These are phyloP conservation scores for Starmerella khaoyaiensis DNA, from an alignment of 805 yeast species.

Conservation along the genomic window DNA sequence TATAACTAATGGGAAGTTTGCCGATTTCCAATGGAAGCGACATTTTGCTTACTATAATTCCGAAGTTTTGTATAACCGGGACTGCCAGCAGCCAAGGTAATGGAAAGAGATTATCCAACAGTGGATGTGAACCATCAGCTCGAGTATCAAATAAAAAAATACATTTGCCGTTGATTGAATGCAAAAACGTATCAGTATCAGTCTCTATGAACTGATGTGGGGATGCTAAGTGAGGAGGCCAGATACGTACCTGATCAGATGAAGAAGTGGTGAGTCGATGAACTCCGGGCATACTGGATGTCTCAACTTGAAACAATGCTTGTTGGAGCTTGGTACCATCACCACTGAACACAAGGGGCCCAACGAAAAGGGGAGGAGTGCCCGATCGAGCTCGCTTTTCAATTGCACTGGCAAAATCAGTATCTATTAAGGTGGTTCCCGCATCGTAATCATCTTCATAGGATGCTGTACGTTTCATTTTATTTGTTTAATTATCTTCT, in stretches of 20 bases:
- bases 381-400: slow-evolving; percentile 16
- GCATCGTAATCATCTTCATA: slow-evolving; percentile 6
- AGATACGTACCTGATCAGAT: slow-evolving; percentile 12
- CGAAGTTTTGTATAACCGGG: slow-evolving; percentile 12
- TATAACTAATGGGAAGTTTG: slow-evolving; percentile 9
- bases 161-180: slow-evolving; percentile 13
- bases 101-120: slow-evolving; percentile 1
- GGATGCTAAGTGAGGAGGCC: slow-evolving; percentile 10
- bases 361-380: slow-evolving; percentile 12
- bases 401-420: background rate
- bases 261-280: slow-evolving; percentile 16
- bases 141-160: slow-evolving; percentile 20
- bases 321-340: slow-evolving; percentile 11
- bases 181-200: slow-evolving; percentile 10
- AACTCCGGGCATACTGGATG: slow-evolving; percentile 20
- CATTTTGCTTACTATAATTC: slow-evolving; percentile 12
- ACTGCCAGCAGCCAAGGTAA: slow-evolving; percentile 3
- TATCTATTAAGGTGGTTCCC: background rate
- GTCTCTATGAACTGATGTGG: slow-evolving; percentile 6
- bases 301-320: slow-evolving; percentile 12
- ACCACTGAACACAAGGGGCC: slow-evolving; percentile 15
- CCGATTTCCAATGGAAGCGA: slow-evolving; percentile 1
- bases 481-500: no score
- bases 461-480: slow-evolving; percentile 14
- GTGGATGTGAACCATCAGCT: background rate